Evolutionary conservation across 1,139 yeast species (phyloP).

Genomic region (Hyphopichia pseudoburtonii): DNA sequence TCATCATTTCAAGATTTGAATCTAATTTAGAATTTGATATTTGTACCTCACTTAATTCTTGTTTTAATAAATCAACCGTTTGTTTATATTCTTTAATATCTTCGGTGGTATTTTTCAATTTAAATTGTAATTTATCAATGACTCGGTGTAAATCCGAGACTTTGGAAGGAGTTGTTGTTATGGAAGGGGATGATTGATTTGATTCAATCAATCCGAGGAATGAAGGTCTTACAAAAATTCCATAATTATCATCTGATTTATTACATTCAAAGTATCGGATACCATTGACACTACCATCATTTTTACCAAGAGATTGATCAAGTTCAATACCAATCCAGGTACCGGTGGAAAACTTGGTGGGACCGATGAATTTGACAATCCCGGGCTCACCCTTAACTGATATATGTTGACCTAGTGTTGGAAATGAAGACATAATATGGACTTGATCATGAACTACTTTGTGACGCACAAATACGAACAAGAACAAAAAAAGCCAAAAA

Average conservation of each 20-base stretch:
- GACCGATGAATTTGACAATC: constrained; percentile 48
- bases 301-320: constrained; percentile 64
- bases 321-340: constrained; percentile 81
- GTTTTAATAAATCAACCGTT: constrained; percentile 18
- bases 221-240: constrained; percentile 57
- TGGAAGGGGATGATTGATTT: constrained; percentile 1
- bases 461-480: too few relatives aligned
- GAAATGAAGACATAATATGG: too few relatives aligned
- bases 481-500: too few relatives aligned
- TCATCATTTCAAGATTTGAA: constrained; percentile 46
- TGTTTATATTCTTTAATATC: constrained; percentile 25
- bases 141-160: constrained; percentile 8
- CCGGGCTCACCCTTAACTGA: constrained; percentile 45
- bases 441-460: too few relatives aligned
- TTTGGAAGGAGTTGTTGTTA: neutral
- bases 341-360: constrained; percentile 60
- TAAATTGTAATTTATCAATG: constrained; percentile 45
- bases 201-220: constrained; percentile 10
- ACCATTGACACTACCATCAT: constrained; percentile 75
- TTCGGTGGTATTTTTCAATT: constrained; percentile 30
- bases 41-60: constrained; percentile 11
- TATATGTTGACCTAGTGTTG: constrained; percentile 41
- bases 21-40: constrained; percentile 26
- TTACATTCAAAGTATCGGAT: constrained; percentile 58
- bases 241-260: constrained; percentile 41